Evolutionary conservation across 1,139 yeast species (phyloP).

Genomic region (Kurtzmaniella quercitrusa): DNA sequence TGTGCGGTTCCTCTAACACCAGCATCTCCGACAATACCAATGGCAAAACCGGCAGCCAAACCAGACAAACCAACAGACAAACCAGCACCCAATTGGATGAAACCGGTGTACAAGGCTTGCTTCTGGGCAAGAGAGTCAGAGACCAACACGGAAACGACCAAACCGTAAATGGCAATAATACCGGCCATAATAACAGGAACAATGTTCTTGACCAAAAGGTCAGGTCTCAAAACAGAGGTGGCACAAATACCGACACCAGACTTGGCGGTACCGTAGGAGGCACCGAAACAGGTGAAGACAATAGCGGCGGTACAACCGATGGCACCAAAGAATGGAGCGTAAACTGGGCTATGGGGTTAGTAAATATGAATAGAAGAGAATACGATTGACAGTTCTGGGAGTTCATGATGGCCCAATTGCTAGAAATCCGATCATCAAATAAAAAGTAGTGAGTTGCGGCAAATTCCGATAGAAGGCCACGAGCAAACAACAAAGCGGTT

Average conservation of each 20-base stretch:
- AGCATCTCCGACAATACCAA: slow-evolving; percentile 98
- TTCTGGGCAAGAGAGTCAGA: slow-evolving; percentile 85
- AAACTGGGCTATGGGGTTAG: slow-evolving; percentile 57
- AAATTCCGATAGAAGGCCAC: too few relatives aligned
- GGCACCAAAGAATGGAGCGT: slow-evolving; percentile 94
- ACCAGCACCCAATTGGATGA: slow-evolving; percentile 98
- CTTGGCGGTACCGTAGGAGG: slow-evolving; percentile 99
- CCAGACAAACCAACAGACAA: slow-evolving; percentile 97
- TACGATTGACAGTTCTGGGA: too few relatives aligned
- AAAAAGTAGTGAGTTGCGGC: too few relatives aligned
- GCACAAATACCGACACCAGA: slow-evolving; percentile 99
- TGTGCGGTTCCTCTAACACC: slow-evolving; percentile 97
- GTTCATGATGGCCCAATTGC: too few relatives aligned
- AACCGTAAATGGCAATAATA: slow-evolving; percentile 97
- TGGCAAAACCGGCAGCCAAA: slow-evolving; percentile 95
- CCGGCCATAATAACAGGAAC: slow-evolving; percentile 99
- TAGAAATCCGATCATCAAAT: too few relatives aligned
- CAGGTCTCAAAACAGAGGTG: slow-evolving; percentile 96
- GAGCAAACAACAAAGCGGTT: too few relatives aligned
- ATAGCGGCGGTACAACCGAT: slow-evolving; percentile 99
- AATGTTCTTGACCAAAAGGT: slow-evolving; percentile 80
- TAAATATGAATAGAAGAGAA: too few relatives aligned
- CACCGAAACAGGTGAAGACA: slow-evolving; percentile 97
- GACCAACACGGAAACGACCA: slow-evolving; percentile 94
- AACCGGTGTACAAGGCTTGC: slow-evolving; percentile 95